phyloP scores from a whole-genome alignment of 768 basidiomycete genomes.

The Amanita thiersii region DNA sequence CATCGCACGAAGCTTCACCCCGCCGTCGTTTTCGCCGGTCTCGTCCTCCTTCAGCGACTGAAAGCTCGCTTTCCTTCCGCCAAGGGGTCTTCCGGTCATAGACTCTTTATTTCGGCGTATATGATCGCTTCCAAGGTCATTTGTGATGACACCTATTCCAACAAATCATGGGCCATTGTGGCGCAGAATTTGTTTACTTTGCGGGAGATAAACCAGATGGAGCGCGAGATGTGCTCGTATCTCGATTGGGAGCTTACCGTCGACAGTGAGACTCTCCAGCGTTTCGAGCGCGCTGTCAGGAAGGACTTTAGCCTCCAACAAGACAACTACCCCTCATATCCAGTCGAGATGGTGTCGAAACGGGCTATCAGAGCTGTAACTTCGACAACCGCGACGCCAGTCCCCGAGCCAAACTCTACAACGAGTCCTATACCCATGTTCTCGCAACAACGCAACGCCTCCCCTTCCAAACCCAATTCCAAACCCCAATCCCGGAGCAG shows the following conservation, averaged over 20 bases:
- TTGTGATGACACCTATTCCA: constrained; percentile 90
- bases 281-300: constrained; percentile 54
- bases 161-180: constrained; percentile 89
- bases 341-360: constrained; percentile 54
- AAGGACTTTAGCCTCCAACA: constrained; percentile 45
- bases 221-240: constrained; percentile 87
- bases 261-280: constrained; percentile 49
- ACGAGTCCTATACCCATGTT: constrained; percentile 43
- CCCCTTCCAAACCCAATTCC: constrained; percentile 21
- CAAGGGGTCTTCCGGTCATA: constrained; percentile 82
- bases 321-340: constrained; percentile 57
- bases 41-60: constrained; percentile 67
- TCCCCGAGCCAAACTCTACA: constrained; percentile 32
- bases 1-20: constrained; percentile 73
- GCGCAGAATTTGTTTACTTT: constrained; percentile 82
- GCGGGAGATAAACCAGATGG: constrained; percentile 95
- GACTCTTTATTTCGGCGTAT: constrained; percentile 85
- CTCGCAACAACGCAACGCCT: constrained; percentile 25
- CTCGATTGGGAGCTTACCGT: constrained; percentile 89
- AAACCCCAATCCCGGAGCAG: constrained; percentile 24
- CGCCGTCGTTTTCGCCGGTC: constrained; percentile 62
- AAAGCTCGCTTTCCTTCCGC: constrained; percentile 92
- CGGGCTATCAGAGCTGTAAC: constrained; percentile 40
- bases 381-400: constrained; percentile 29
- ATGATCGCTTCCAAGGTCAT: constrained; percentile 93